Conservation (phyloP, 2,329 filamentous ascomycete genomes). For the Colletotrichum spaethianum region DNA sequence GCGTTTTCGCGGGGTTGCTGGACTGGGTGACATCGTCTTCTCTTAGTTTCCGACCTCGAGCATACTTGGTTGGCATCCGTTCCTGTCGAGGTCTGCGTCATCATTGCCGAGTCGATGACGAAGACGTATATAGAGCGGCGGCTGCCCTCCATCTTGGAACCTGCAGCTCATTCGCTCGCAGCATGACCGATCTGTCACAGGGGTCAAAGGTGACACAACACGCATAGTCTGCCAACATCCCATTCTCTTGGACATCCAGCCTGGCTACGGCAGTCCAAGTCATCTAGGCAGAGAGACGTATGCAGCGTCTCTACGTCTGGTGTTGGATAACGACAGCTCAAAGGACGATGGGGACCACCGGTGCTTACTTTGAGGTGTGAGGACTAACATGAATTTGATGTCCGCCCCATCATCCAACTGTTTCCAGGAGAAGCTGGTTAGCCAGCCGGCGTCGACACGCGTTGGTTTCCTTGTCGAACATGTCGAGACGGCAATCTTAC, state of each 20-base stretch:
- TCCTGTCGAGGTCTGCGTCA: not conserved
- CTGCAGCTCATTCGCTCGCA: not conserved
- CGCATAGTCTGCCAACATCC: not conserved
- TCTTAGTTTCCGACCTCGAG: not conserved
- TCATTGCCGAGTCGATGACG: not conserved
- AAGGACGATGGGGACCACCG: not conserved
- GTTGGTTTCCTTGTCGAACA: not conserved
- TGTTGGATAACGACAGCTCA: not conserved
- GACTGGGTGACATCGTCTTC: not conserved
- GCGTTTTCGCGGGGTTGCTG: not conserved
- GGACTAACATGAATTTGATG: not conserved
- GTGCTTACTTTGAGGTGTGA: not conserved
- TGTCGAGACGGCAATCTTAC: not conserved
- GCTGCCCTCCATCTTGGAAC: not conserved
- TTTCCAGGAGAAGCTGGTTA: not conserved
- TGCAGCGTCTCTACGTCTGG: not conserved
- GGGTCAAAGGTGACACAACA: not conserved
- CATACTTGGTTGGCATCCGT: not conserved
- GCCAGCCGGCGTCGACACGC: not conserved
- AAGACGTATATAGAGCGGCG: not conserved
- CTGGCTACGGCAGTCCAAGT: not conserved
- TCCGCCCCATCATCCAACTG: not conserved
- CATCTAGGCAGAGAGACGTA: not conserved
- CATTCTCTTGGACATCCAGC: not conserved
- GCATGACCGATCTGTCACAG: not conserved